Evolutionary conservation across 2,329 filamentous ascomycete species (phyloP), one percentile per base, ranked within the genome.

Genomic region (Colletotrichum gloeosporioides): DNA sequence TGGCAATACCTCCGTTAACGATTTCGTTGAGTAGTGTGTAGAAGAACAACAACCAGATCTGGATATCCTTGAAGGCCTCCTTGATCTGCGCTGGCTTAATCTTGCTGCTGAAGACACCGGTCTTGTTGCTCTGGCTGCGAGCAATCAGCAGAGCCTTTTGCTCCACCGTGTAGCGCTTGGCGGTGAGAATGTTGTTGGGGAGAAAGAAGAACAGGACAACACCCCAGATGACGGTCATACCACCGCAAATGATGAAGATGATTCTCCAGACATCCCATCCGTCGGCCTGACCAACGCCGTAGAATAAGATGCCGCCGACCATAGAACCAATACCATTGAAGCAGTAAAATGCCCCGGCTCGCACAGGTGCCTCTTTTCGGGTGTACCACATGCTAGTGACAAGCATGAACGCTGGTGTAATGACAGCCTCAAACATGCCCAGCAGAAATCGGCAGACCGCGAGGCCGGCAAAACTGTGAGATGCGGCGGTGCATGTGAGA

Each of bases 121-220:
- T 84, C 57, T 84, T 75, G 77, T 82, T 81, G 34, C 80, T 84
- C 82, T 13, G 82, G 1, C 91, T 87, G 29, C 90, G 87, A 53
- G 89, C 88, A 12, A 90, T 85, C 5, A 90, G 90, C 25, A 92
- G 86, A 3, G 83, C 84, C 70, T 88, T 89, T 80, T 95, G 92
- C 62, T 90, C 87, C 1, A 85, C 80, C 6, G 84, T 88, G 44
- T 95, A 87, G 79, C 92, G 94, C 74, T 89, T 90, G 4, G 92
- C 91, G 0, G 90, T 82, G 75, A 86, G 79, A 27, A 85, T 83
- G 44, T 82, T 83, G 76, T 86, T 83, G n/a, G 93, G 90, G 3
- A 87, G 84, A 63, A 83, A 82, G 27, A 85, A 76, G 62, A 62
- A 74, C 16, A 77, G 66, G 4, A 77, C 32, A 27, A 77, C 29